Evolutionary conservation across 139 green algal genomes (phyloP), one percentile per base, ranked within the genome.

Genomic region (Microglena sp.): DNA sequence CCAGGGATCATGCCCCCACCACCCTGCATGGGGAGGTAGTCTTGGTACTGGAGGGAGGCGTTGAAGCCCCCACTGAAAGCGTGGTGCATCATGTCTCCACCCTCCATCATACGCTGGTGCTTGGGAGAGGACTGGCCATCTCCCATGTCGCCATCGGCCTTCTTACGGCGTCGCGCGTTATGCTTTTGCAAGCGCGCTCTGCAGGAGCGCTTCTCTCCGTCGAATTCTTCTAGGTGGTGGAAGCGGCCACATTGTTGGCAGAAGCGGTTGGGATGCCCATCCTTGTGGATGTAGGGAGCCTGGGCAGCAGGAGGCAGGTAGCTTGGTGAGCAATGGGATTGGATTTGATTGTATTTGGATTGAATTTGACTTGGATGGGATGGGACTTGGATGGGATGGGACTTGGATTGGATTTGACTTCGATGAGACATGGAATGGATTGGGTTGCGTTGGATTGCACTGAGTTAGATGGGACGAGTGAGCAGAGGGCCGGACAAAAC

Each of bases 161-260:
- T 65, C 62, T 69, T 61, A 8, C 81, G 68, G 18, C 84, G 76
- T 24, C 82, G 78, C 1, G 73, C 77, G 68, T 90, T 91, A 71
- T 90, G 84, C 66, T 76, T 76, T 22, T 76, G 68, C 21, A 95
- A 81, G 43, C 88, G 71, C 24, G 71, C 70, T 3, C 85, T 62
- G 72, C 87, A 95, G 67, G 72, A 86, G 57, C 87, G 80, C 71
- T 91, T 92, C 55, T 77, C 64, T 2, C 77, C 87, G 31, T 95
- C 89, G 71, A 95, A 96, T 33, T 89, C 82, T 0, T 60, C 57
- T 54, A 96, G 67, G 11, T 66, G 45, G 62, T 96, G 89, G 66
- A 95, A 95, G 53, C 84, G 73, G 31, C 87, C 84, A 64, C 87
- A 93, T 27, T 31, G 29, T 15, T 63, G 29, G 28, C 29, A 63